Evolutionary conservation across 1,284 basidiomycete species (phyloP).

Genomic region (Gastroboletus turbinatus): DNA sequence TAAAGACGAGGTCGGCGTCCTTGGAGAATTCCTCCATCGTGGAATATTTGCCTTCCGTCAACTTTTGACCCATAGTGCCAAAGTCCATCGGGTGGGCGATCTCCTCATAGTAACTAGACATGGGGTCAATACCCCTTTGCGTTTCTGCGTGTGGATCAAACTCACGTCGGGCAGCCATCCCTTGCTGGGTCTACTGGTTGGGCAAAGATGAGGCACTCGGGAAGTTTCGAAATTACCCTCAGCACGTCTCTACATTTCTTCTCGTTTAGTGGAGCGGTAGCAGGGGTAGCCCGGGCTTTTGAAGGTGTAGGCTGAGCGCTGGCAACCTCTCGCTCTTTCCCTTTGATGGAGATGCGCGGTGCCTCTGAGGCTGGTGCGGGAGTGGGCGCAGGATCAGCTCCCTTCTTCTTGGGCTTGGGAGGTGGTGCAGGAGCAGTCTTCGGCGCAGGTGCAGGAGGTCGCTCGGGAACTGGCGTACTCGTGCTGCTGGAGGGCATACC

Average conservation of each 20-base stretch:
- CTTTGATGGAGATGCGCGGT: slow-evolving; percentile 51
- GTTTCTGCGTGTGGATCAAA: slow-evolving; percentile 16
- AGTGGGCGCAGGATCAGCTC: slow-evolving; percentile 31
- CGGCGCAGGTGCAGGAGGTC: slow-evolving; percentile 22
- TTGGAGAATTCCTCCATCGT: slow-evolving; percentile 81
- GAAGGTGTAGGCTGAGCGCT: slow-evolving; percentile 35
- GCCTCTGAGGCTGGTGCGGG: slow-evolving; percentile 34
- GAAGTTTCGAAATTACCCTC: slow-evolving; percentile 61
- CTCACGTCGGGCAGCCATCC: slow-evolving; percentile 87
- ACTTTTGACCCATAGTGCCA: slow-evolving; percentile 76
- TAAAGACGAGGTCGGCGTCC: slow-evolving; percentile 84
- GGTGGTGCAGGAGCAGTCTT: slow-evolving; percentile 29
- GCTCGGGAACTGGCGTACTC: slow-evolving; percentile 29
- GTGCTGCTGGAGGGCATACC: slow-evolving; percentile 23
- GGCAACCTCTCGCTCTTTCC: slow-evolving; percentile 60
- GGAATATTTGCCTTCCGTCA: slow-evolving; percentile 66
- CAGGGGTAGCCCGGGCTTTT: slow-evolving; percentile 45
- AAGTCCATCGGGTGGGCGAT: slow-evolving; percentile 96
- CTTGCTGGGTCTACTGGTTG: slow-evolving; percentile 83
- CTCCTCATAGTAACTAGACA: slow-evolving; percentile 84
- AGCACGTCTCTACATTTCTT: slow-evolving; percentile 81
- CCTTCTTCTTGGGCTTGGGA: slow-evolving; percentile 44
- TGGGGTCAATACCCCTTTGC: not conserved
- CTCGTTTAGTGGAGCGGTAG: slow-evolving; percentile 61
- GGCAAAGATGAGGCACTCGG: slow-evolving; percentile 77